These are phyloP conservation scores for Chloromonas sp. DNA, from an alignment of 163 green algal genomes.

Conservation along the genomic window DNA sequence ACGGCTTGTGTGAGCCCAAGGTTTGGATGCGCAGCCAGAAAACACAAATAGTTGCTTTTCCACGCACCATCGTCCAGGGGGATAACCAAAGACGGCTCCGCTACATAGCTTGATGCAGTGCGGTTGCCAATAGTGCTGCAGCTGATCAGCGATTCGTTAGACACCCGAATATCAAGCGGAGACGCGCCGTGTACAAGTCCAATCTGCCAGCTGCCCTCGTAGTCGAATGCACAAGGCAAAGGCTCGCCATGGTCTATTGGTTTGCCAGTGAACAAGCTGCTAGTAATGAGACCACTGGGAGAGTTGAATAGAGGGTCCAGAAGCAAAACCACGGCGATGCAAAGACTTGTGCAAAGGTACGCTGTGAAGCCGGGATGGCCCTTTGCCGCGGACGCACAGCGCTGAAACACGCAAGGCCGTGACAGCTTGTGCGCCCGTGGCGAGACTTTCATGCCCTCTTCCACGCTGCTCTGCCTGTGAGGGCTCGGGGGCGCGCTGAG, in stretches of 20 bases:
- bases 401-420: not conserved
- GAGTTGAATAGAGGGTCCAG: slow-evolving; percentile 2
- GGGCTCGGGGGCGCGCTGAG: too few relatives aligned
- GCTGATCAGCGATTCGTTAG: slow-evolving; percentile 8
- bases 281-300: slow-evolving; percentile 2
- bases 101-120: slow-evolving; percentile 8
- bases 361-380: not conserved
- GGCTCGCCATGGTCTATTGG: not conserved
- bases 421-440: too few relatives aligned
- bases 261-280: not conserved
- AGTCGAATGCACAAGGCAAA: slow-evolving; percentile 18
- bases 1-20: too few relatives aligned
- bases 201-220: slow-evolving; percentile 25
- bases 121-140: slow-evolving; percentile 12
- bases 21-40: not conserved
- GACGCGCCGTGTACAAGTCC: not conserved
- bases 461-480: too few relatives aligned
- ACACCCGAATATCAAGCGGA: slow-evolving; percentile 8
- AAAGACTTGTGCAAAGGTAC: not conserved
- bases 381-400: not conserved
- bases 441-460: too few relatives aligned
- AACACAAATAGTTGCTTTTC: not conserved
- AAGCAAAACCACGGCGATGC: not conserved
- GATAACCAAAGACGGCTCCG: slow-evolving; percentile 1
- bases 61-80: not conserved